Percentiles rank a stretch among this genome's conserved stretches.
Conservation (phyloP, 192 early-diverging fungal species). For the Rhizophagus prolifer region DNA sequence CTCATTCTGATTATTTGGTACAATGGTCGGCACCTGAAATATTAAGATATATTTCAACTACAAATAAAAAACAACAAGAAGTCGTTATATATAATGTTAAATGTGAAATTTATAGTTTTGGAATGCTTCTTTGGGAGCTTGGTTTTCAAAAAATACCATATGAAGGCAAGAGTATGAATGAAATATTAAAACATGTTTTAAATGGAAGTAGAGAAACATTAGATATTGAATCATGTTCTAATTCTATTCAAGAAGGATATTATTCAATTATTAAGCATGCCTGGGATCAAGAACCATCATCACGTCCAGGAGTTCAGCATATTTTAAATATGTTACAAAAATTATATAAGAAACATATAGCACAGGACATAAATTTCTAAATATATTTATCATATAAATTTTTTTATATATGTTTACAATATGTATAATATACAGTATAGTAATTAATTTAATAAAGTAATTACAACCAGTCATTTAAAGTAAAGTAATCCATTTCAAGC, state of each 20-base stretch:
- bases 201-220: constrained; percentile 11
- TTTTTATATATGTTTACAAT: too few species aligned
- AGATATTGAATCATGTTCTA: background rate
- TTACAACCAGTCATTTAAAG: too few species aligned
- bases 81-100: background rate
- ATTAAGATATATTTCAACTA: background rate
- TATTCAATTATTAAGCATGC: background rate
- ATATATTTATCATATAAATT: too few species aligned
- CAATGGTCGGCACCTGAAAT: constrained; percentile 20
- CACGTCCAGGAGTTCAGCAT: background rate
- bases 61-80: background rate
- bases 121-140: constrained; percentile 13
- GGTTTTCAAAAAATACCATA: constrained; percentile 7
- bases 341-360: too few species aligned
- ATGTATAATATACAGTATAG: too few species aligned
- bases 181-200: constrained; percentile 10
- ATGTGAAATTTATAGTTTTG: constrained; percentile 29
- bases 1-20: background rate
- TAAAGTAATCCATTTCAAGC: too few species aligned
- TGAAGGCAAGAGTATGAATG: background rate
- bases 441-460: too few species aligned
- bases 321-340: too few species aligned
- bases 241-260: background rate
- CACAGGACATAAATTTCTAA: too few species aligned
- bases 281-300: constrained; percentile 1